Evolutionary conservation across 2,329 filamentous ascomycete genomes (phyloP), one percentile per base, ranked within the genome.

Genomic region (Epichloe baconii): DNA sequence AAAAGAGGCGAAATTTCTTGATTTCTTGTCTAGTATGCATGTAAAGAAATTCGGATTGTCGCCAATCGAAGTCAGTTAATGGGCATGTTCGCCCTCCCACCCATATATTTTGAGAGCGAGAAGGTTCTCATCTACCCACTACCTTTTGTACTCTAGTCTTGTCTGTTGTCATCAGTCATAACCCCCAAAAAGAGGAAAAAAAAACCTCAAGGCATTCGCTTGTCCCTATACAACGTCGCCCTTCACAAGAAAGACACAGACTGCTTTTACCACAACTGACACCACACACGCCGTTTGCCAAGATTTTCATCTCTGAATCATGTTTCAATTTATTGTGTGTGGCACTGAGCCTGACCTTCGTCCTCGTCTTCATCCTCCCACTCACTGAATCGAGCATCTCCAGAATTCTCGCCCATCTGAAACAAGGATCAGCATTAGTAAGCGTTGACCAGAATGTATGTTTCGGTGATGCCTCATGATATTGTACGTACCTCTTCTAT

Each of bases 321-420:
- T 31, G 2, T 12, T 49, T 23, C 17, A 21, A 34, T 31, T 74
- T 80, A 88, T 72, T 88, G 84, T 52, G 83, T 80, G 55, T 83
- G 80, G 62, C 86, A 90, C 66, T 90, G 86, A 31, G 85, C 74
- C 52, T 74, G 73, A 41, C 75, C 80, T 5, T 76, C 82, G 0
- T 80, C 83, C 31, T 82, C 84, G 26, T 86, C 83, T 43, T 86
- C 83, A 49, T 85, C 82, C 68, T 85, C 83, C 77, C 84, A 87
- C 12, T 79, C 80, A 53, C 75, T 75, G 44, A 76, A 81, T 51
- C 83, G 71, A 17, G 83, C 79, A 61, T 88, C 85, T 50, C 78
- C 82, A 3, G 82, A 82, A 57, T 78, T 79, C 48, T 81, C 83
- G 47, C 86, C 86, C 74, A 89, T 89, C 72, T 84, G 53, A 10